Base-by-base conservation (phyloP, 2,329 filamentous ascomycete species). In the Rhinocladiella similis region DNA sequence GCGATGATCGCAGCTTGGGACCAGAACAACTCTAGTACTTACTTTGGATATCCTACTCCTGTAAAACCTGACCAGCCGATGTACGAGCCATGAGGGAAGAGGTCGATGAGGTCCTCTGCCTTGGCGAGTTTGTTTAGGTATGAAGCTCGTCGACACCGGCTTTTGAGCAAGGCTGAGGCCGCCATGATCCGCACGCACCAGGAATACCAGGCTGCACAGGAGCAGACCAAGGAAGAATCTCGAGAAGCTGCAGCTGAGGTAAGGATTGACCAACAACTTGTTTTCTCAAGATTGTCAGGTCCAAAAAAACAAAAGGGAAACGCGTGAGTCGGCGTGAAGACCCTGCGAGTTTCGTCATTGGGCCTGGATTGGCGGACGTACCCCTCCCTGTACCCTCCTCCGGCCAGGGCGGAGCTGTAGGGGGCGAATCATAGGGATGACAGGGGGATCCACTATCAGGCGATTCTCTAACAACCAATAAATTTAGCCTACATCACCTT, bases 61-160 rank as follows among this genome's bases (percentile, higher is more conserved):
- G 91, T 96, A 75, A 96, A 96, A 35, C 91, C 91, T 62, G 86
- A 91, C 91, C 91, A 96, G 68, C 91, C 91, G 67, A 96, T 84
- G 73, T 94, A 94, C n/a, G 89, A 76, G 69, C 86, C 87, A 78
- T 94, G 84, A 63, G 91, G 91, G 68, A 96, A 96, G 65, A 89
- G 81, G 62, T 88, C 81, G 58, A 96, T 81, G 62, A 95, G 74
- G 71, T 95, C 90, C 72, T 94, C 84, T 36, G 91, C 84, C 66
- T 85, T 85, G 66, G 87, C 85, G 57, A 96, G 79, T 80, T 93
- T 95, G 67, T 85, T 86, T 54, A 95, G 81, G 73, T 93, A 86
- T 41, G 87, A 88, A 19, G 90, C 87, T 63, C 89, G 83, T 65
- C 86, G 80, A 61, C 94, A 81, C 66, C 91, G 87, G 68, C 86